These are phyloP conservation scores for Grigorovia humatica DNA, from an alignment of 805 yeast species.

Conservation along the genomic window DNA sequence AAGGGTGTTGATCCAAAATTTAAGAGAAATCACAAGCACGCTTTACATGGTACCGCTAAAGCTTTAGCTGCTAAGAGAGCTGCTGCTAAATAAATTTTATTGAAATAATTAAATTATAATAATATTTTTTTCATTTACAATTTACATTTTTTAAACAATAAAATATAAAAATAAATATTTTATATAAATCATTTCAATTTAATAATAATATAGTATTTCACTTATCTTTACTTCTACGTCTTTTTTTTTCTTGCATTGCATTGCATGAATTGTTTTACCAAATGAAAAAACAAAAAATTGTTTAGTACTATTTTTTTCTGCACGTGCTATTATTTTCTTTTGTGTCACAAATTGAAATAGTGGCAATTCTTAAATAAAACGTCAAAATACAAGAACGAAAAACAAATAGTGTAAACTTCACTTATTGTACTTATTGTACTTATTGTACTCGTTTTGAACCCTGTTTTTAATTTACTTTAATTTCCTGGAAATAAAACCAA, in stretches of 20 bases:
- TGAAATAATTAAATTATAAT: neutral
- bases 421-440: no score
- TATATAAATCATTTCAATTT: neutral
- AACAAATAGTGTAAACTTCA: no score
- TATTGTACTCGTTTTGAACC: no score
- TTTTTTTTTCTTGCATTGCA: neutral
- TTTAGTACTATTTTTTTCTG: no score
- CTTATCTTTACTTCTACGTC: neutral
- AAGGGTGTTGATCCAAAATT: conserved; percentile 99
- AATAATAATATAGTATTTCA: neutral
- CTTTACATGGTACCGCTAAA: conserved; percentile 95
- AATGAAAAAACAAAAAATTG: no score
- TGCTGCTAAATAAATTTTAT: conserved; percentile 23
- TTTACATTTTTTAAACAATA: neutral
- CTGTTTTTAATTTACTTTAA: no score
- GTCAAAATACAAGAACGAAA: no score
- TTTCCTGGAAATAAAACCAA: neutral
- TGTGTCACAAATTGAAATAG: no score
- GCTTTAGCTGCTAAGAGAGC: conserved; percentile 79
- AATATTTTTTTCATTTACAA: neutral
- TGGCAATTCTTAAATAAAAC: no score
- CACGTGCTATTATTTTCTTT: no score
- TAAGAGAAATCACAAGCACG: conserved; percentile 98
- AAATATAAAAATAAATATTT: neutral
- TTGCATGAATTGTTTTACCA: no score